Evolutionary conservation across 192 early-diverging fungal species (phyloP).

Genomic region (Backusella tarrabulga): DNA sequence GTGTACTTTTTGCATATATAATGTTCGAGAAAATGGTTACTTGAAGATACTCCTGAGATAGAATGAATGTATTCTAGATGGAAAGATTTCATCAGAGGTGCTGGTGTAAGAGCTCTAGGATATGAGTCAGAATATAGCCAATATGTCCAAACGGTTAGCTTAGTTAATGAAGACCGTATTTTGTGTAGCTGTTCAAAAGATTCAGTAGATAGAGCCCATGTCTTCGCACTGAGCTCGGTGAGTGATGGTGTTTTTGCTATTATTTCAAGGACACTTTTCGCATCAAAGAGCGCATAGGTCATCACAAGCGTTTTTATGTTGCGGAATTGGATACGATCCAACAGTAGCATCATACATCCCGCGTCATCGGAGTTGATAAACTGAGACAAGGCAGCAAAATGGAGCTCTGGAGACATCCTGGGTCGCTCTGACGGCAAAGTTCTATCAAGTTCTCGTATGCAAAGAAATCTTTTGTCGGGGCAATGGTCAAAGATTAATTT

Average conservation of each 20-base stretch:
- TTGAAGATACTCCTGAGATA: neutral
- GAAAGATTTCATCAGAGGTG: neutral
- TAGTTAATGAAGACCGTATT: neutral
- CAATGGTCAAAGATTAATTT: neutral
- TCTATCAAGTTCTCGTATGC: neutral
- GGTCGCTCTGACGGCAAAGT: neutral
- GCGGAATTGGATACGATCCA: neutral
- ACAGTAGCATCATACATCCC: neutral
- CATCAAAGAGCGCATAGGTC: neutral
- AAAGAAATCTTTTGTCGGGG: neutral
- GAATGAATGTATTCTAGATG: neutral
- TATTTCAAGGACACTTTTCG: neutral
- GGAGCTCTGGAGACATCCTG: neutral
- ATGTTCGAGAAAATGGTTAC: neutral
- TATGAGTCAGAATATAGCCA: neutral
- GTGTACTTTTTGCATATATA: neutral
- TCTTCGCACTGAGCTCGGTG: neutral
- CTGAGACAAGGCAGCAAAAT: too few species aligned
- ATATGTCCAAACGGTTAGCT: neutral
- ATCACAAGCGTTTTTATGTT: neutral
- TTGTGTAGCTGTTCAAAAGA: neutral
- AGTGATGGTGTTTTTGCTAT: neutral
- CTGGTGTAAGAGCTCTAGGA: neutral
- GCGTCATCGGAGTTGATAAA: neutral
- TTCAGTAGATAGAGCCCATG: neutral